phyloP scores from a whole-genome alignment of 2,329 filamentous ascomycete genomes.

The Paraphaeosphaeria sporulosa region DNA sequence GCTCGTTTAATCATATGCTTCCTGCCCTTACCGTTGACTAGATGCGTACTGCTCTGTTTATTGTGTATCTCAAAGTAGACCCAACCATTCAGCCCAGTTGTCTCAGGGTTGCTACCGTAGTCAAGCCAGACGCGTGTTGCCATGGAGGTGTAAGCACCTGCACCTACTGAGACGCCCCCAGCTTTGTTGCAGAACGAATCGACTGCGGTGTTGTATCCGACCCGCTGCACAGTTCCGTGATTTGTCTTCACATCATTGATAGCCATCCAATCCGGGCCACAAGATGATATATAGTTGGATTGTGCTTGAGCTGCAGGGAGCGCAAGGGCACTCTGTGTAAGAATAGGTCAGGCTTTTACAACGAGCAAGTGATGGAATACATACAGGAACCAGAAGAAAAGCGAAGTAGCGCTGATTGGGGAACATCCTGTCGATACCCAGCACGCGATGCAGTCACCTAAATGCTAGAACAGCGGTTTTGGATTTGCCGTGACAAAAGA shows the following conservation, averaged over 20 bases:
- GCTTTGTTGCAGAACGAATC: constrained; percentile 24
- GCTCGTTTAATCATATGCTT: background rate
- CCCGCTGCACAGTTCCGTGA: constrained; percentile 14
- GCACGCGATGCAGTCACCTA: background rate
- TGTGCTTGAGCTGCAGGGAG: background rate
- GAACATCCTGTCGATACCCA: background rate
- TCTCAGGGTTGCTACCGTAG: constrained; percentile 17
- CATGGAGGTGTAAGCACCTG: constrained; percentile 19
- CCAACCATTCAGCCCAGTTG: constrained; percentile 23
- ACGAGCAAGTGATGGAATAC: background rate
- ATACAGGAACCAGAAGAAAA: constrained; percentile 6
- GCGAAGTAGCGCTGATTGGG: background rate
- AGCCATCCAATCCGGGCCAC: constrained; percentile 18
- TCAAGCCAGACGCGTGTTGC: constrained; percentile 21
- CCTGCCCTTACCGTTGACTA: constrained; percentile 16
- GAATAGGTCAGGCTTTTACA: background rate
- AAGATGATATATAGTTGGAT: constrained; percentile 18
- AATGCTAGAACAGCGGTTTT: background rate
- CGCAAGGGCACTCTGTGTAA: background rate
- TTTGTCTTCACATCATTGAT: constrained; percentile 20
- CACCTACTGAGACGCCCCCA: constrained; percentile 14
- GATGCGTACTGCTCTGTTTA: constrained; percentile 17
- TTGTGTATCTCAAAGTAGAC: constrained; percentile 28
- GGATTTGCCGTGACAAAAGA: background rate
- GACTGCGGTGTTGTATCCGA: constrained; percentile 24